A percentile compares a stretch with the other conserved stretches of the same genome.
Conservation (phyloP, 371 early-diverging fungal genomes). For the Umbelopsis sp. region DNA sequence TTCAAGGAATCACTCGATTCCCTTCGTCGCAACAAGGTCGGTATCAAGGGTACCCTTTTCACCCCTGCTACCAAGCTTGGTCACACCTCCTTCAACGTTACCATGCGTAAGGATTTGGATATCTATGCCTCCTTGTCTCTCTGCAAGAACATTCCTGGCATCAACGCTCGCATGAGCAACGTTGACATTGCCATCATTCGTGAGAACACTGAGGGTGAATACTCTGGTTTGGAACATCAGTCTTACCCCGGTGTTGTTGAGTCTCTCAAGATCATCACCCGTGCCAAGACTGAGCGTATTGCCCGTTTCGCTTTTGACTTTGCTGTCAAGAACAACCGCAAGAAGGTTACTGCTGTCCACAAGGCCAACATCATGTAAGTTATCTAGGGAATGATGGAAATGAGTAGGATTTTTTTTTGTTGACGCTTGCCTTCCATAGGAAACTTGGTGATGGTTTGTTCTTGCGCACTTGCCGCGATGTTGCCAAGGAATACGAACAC, state of each 20-base stretch:
- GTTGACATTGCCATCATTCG: slow-evolving; percentile 97
- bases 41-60: slow-evolving; percentile 94
- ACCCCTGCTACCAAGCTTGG: slow-evolving; percentile 89
- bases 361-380: slow-evolving; percentile 98
- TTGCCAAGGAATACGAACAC: slow-evolving; percentile 89
- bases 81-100: slow-evolving; percentile 92
- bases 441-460: slow-evolving; percentile 98
- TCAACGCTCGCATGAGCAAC: slow-evolving; percentile 81
- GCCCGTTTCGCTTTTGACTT: slow-evolving; percentile 98
- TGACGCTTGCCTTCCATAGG: slow-evolving; percentile 41
- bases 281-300: slow-evolving; percentile 95
- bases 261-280: slow-evolving; percentile 94
- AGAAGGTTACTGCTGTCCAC: slow-evolving; percentile 97
- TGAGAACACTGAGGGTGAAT: slow-evolving; percentile 99
- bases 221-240: slow-evolving; percentile 97
- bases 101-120: slow-evolving; percentile 95
- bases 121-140: slow-evolving; percentile 92
- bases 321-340: slow-evolving; percentile 93
- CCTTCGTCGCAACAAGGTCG: slow-evolving; percentile 92
- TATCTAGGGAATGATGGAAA: neutral
- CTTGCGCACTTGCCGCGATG: slow-evolving; percentile 90
- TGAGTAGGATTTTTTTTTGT: neutral
- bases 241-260: slow-evolving; percentile 98
- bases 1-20: slow-evolving; percentile 89
- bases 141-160: slow-evolving; percentile 83